phyloP scores from a whole-genome alignment of 139 green algal genomes.

The Coelastrella sp. region DNA sequence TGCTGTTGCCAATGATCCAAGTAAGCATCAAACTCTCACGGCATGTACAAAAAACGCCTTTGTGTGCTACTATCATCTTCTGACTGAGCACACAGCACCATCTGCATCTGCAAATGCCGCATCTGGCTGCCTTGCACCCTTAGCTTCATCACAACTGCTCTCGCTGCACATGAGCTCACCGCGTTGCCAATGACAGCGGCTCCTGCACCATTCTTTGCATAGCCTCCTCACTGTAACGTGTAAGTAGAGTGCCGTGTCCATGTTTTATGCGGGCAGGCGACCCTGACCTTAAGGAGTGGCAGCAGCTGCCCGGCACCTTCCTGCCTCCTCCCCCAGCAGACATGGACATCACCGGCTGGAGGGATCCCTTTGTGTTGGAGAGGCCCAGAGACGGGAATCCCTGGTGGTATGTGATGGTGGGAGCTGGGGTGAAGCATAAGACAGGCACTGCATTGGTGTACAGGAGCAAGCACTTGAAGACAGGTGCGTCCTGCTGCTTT shows the following conservation, averaged over 20 bases:
- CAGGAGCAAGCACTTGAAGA: slow-evolving; percentile 14
- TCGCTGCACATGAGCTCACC: no score
- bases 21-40: background rate
- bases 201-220: no score
- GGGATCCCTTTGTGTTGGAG: slow-evolving; percentile 74
- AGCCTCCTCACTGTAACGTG: no score
- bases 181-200: no score
- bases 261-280: background rate
- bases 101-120: no score
- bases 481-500: background rate
- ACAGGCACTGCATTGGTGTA: slow-evolving; percentile 51
- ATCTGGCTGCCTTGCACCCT: no score
- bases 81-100: no score
- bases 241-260: background rate
- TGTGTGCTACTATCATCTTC: no score
- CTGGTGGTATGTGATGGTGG: slow-evolving; percentile 78
- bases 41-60: background rate
- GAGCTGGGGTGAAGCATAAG: slow-evolving; percentile 69
- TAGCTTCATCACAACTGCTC: no score
- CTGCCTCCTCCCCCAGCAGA: slow-evolving; percentile 13
- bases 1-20: slow-evolving; percentile 16
- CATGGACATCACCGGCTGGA: slow-evolving; percentile 64
- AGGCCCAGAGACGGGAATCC: background rate
- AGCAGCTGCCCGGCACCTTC: slow-evolving; percentile 35
- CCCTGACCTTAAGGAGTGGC: slow-evolving; percentile 26